These are phyloP conservation scores for Platanthera zijinensis DNA, from an alignment of 106 monocot species.

Conservation along the genomic window DNA sequence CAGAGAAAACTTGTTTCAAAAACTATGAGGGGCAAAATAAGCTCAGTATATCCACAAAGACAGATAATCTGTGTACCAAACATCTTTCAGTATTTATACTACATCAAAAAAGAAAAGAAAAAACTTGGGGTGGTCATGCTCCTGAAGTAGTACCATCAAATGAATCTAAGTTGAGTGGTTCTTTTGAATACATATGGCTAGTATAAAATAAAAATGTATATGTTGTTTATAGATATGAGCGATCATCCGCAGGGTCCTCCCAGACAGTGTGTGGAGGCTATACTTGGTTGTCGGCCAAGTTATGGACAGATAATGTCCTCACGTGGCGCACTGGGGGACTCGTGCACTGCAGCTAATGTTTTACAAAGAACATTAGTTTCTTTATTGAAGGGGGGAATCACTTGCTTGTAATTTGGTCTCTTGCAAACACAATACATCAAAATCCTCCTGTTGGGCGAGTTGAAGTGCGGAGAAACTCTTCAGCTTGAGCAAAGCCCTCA, in stretches of 20 bases:
- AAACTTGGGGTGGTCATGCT: too few species aligned
- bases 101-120: not conserved
- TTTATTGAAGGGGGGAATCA: not conserved
- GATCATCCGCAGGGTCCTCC: too few species aligned
- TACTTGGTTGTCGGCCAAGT: too few species aligned
- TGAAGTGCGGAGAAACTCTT: constrained; percentile 52
- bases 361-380: not conserved
- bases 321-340: too few species aligned
- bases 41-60: not conserved
- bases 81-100: not conserved
- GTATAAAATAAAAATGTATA: too few species aligned
- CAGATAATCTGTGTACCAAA: not conserved
- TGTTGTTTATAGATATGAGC: too few species aligned
- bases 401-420: constrained; percentile 94
- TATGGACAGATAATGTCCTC: too few species aligned
- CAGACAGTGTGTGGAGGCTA: too few species aligned
- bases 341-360: too few species aligned
- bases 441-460: constrained; percentile 74
- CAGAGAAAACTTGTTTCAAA: not conserved
- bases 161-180: too few species aligned
- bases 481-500: constrained; percentile 76
- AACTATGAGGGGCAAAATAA: not conserved
- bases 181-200: too few species aligned
- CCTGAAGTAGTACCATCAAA: too few species aligned
- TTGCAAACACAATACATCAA: constrained; percentile 91